Conservation (phyloP, 2,329 filamentous ascomycete genomes). For the Thelonectria blattea region DNA sequence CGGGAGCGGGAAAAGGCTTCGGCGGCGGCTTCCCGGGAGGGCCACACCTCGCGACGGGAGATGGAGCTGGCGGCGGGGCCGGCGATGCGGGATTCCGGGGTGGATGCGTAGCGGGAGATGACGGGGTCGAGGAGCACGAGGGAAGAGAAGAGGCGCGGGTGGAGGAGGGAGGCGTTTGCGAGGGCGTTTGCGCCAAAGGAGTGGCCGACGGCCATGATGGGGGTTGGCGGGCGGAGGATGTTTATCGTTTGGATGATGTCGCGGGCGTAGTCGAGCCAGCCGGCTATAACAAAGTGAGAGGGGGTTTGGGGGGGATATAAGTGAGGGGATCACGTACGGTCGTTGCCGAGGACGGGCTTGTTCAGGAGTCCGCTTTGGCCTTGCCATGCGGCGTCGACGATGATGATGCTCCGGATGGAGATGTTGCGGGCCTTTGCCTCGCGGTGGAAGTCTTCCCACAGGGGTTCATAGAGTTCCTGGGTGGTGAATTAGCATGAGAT, state of each 20-base stretch:
- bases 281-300: conserved; percentile 39
- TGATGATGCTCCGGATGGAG: conserved; percentile 83
- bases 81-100: conserved; percentile 43
- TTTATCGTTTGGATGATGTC: conserved; percentile 89
- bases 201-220: conserved; percentile 84
- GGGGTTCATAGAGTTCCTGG: conserved; percentile 87
- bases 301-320: neutral
- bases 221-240: conserved; percentile 78
- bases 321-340: conserved; percentile 63
- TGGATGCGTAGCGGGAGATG: conserved; percentile 58
- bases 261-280: conserved; percentile 84
- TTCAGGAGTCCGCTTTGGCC: conserved; percentile 81
- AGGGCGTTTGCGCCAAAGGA: conserved; percentile 84
- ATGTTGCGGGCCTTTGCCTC: conserved; percentile 65
- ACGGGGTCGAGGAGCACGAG: conserved; percentile 87
- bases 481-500: neutral
- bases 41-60: conserved; percentile 80
- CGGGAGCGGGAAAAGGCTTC: conserved; percentile 65
- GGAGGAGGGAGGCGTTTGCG: conserved; percentile 72
- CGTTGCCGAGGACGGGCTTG: conserved; percentile 77
- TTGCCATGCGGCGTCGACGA: conserved; percentile 87
- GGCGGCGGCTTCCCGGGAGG: conserved; percentile 72
- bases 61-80: conserved; percentile 67
- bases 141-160: conserved; percentile 79
- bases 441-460: conserved; percentile 82